phyloP scores from a whole-genome alignment of 1,284 basidiomycete genomes.

The Fereydounia khargensis region DNA sequence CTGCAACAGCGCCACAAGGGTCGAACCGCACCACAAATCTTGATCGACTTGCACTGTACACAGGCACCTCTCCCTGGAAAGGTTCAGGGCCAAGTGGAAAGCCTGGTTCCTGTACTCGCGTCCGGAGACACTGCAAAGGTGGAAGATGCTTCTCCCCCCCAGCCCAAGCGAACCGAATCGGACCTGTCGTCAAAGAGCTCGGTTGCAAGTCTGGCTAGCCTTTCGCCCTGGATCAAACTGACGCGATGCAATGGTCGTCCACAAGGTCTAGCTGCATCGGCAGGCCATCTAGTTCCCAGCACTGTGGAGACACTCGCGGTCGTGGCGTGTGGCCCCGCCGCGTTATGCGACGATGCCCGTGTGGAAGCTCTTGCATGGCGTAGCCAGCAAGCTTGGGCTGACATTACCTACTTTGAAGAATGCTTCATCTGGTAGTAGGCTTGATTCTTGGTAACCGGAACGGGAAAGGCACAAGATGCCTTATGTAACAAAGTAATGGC shows the following conservation, averaged over 20 bases:
- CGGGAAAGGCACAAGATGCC: too few species aligned
- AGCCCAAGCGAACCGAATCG: too few species aligned
- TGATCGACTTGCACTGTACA: neutral
- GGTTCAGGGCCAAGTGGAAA: too few species aligned
- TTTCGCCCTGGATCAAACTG: neutral
- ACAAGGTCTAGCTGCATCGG: neutral
- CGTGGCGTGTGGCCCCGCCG: neutral
- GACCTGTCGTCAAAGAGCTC: too few species aligned
- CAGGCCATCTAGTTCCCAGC: neutral
- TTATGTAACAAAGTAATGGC: too few species aligned
- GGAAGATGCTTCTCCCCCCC: too few species aligned
- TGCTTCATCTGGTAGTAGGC: constrained; percentile 1
- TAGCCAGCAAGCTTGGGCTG: neutral
- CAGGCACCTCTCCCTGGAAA: too few species aligned
- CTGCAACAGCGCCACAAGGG: neutral
- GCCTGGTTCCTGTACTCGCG: too few species aligned
- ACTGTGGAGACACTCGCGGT: neutral
- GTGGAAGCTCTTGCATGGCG: neutral
- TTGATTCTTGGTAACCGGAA: too few species aligned
- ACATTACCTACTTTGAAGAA: neutral
- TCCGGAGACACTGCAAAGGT: too few species aligned
- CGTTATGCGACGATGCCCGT: neutral
- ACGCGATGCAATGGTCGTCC: neutral
- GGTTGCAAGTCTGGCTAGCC: too few species aligned
- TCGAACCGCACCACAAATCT: neutral